Conservation (phyloP, 768 basidiomycete species). For the Termitomyces eurrhizus region DNA sequence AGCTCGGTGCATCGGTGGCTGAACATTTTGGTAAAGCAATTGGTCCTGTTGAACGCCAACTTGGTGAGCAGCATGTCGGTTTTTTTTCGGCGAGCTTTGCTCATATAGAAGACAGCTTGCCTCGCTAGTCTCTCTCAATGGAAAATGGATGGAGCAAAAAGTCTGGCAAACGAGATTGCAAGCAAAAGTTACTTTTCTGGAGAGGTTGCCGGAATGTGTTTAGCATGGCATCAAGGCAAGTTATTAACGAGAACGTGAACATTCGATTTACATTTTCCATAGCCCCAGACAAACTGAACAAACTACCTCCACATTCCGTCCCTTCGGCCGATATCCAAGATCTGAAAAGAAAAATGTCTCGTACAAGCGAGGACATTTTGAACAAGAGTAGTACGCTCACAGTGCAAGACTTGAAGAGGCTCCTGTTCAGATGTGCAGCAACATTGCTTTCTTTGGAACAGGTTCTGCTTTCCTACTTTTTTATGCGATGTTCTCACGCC, state of each 20-base stretch:
- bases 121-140: constrained; percentile 52
- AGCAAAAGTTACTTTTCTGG: constrained; percentile 90
- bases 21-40: constrained; percentile 81
- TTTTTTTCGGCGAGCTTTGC: neutral
- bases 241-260: neutral
- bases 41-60: constrained; percentile 70
- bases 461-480: constrained; percentile 30
- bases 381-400: constrained; percentile 70
- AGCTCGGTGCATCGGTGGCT: constrained; percentile 89
- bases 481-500: neutral
- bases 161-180: constrained; percentile 80
- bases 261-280: neutral
- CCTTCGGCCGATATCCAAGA: constrained; percentile 59
- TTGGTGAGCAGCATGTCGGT: constrained; percentile 45
- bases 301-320: constrained; percentile 54
- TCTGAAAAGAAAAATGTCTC: constrained; percentile 64
- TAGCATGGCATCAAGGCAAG: constrained; percentile 64
- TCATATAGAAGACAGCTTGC: constrained; percentile 36
- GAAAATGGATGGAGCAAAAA: constrained; percentile 79
- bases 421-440: constrained; percentile 85
- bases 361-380: constrained; percentile 63
- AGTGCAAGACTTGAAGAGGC: constrained; percentile 76
- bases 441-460: constrained; percentile 66
- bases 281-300: constrained; percentile 61
- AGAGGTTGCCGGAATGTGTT: constrained; percentile 76